Base-by-base conservation (phyloP, 306 rosid species). In the Citrullus colocynthis region DNA sequence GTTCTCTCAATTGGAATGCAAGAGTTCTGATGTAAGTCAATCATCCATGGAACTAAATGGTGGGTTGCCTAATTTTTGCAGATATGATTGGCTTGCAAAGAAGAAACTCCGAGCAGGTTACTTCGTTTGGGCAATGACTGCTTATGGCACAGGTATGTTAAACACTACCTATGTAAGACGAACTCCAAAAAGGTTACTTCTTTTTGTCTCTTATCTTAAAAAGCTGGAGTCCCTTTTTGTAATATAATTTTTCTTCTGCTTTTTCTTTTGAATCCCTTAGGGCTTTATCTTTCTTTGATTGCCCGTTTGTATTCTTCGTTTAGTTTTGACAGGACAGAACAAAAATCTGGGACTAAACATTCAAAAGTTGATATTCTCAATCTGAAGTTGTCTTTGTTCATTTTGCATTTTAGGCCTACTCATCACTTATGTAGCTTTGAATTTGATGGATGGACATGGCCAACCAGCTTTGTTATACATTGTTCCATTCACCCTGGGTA, bases 391-490 rank as follows among this genome's bases (percentile, higher is more conserved):
- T 24, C 21, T 73, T 30, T 45, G 78, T 74, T 78, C 63, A 61
- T 48, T 74, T 78, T 75, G 34, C 65, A 60, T 4, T 78, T 74
- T 82, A 96, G 99, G 99, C 81, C 97, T 96, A 34, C 93, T 96
- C 28, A 52, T 96, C 86, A 96, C 99, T 28, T 96, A 96, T 30
- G 88, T 96, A 76, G 99, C 99, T 80, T 85, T 96, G 88, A 96
- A 96, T 91, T 81, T 96, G 84, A 96, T 96, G 99, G 99, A 96
- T 66, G 99, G 98, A 64, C 99, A 92, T 79, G 99, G 98, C 77
- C 99, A 96, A 81, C 99, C 99, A 0, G 99, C 99, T 81, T 85
- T 96, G 84, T 91, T 96, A 64, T 96, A 92, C 86, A 96, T 92
- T 58, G 99, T 96, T 57, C 99, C 99, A 10, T 96, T 96, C 82